phyloP scores from a whole-genome alignment of 441 rosid genomes.

The Dalechampia spathulata region DNA sequence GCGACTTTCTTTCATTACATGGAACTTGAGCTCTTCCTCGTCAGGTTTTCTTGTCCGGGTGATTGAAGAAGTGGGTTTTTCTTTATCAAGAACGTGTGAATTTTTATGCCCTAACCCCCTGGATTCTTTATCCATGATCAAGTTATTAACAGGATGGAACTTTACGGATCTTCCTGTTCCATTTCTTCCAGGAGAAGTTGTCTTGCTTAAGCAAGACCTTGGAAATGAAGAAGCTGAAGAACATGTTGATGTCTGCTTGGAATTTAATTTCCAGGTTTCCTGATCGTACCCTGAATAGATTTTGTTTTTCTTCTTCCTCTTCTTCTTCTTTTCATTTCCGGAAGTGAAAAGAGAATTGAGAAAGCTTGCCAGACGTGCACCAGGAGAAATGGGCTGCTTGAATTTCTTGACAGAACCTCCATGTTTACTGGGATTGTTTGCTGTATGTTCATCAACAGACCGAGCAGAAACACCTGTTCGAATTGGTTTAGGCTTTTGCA shows the following conservation, averaged over 20 bases:
- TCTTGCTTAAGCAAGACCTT: constrained; percentile 72
- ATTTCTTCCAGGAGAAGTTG: constrained; percentile 39
- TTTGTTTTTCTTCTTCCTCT: too few relatives aligned
- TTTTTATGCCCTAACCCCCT: constrained; percentile 50
- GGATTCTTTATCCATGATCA: constrained; percentile 53
- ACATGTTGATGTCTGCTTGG: constrained; percentile 48
- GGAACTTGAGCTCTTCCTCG: constrained; percentile 31
- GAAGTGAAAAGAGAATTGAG: constrained; percentile 66
- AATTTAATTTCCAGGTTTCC: constrained; percentile 29
- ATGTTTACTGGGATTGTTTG: constrained; percentile 26
- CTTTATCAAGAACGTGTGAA: constrained; percentile 15
- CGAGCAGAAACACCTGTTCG: constrained; percentile 27
- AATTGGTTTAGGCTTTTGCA: constrained; percentile 49
- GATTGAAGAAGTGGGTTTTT: constrained; percentile 9
- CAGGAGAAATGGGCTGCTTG: constrained; percentile 88
- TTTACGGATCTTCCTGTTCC: constrained; percentile 64
- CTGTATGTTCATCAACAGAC: constrained; percentile 26
- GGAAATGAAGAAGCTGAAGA: constrained; percentile 86
- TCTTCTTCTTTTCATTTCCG: constrained; percentile 50
- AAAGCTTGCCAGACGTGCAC: constrained; percentile 65
- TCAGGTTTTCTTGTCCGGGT: neutral
- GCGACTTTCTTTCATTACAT: constrained; percentile 44
- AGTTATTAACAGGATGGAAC: constrained; percentile 67
- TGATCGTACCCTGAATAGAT: constrained; percentile 22
- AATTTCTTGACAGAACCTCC: constrained; percentile 57